phyloP scores from a whole-genome alignment of 108 stramenopile genomes.

The Heterococcus sp. region DNA sequence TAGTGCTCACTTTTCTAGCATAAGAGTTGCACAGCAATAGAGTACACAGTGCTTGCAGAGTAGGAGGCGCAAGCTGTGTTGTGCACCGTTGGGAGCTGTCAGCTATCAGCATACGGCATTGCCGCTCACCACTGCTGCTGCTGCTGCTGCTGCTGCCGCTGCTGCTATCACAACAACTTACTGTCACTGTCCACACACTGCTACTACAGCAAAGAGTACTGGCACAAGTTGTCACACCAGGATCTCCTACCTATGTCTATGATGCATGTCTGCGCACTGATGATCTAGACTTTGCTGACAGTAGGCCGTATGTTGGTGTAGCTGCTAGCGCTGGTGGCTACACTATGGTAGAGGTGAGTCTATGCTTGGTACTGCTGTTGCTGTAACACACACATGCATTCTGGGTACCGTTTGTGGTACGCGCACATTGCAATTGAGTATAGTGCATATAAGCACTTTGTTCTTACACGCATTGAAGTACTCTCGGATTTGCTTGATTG shows the following conservation, averaged over 20 bases:
- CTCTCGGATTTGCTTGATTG: neutral
- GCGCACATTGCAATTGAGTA: neutral
- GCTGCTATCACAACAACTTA: too few relatives aligned
- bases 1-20: too few relatives aligned
- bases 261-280: conserved; percentile 54
- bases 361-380: neutral
- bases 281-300: conserved; percentile 50
- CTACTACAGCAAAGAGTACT: conserved; percentile 13
- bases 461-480: neutral
- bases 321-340: conserved; percentile 4
- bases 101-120: too few relatives aligned
- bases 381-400: neutral
- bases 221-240: conserved; percentile 82
- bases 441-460: neutral
- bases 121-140: too few relatives aligned
- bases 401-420: neutral
- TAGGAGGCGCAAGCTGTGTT: too few relatives aligned
- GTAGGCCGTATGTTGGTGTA: conserved; percentile 46
- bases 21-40: too few relatives aligned
- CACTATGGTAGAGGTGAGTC: conserved; percentile 32
- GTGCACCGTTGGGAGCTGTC: too few relatives aligned
- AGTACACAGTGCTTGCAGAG: too few relatives aligned
- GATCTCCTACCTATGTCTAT: conserved; percentile 84
- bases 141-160: too few relatives aligned
- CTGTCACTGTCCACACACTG: too few relatives aligned